Evolutionary conservation across 352 stramenopile genomes (phyloP), one percentile per base, ranked within the genome.

Genomic region (Pythium apleroticum): DNA sequence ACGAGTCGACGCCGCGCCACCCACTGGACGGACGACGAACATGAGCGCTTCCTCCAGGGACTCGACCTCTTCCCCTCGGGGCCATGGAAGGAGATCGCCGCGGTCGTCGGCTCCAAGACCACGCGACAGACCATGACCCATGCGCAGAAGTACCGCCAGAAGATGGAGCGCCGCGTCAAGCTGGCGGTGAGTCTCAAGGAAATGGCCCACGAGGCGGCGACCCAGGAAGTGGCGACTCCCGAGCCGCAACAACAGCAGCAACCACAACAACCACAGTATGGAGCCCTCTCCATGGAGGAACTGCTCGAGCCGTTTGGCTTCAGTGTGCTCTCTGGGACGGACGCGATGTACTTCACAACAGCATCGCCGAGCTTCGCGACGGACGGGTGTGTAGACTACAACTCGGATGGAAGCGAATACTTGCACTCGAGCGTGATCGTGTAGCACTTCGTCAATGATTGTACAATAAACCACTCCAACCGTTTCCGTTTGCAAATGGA

Each of bases 61-160:
- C 74, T 88, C 49, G 76, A 85, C 33, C 15, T 77, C 53, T 85
- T 81, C 57, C 75, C 76, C 11, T 61, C 52, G 0, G 79, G 79
- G 4, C 75, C 76, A 0, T 86, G 79, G 76, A 83, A 84, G 65
- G 63, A 73, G 27, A 80, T 88, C 60, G 79, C 79, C 7, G 62
- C 63, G 25, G 73, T 77, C 27, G 77, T 89, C 0, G 70, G 80
- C 31, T 84, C 79, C 0, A 76, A 78, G 30, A 80, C 80, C 10
- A 68, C 75, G 3, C 68, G 77, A 8, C 77, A 86, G 64, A 86
- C 74, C 22, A 84, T 86, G 76, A 82, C 74, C 24, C 76, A 87
- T 27, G 76, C 72, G 10, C 78, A 87, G 31, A 87, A 87, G 56
- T 82, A 85, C 35, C 65, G 65, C 10, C 57, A 71, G 57, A 71